Conservation (phyloP, 345 rosid genomes). For the Hirschfeldia incana region DNA sequence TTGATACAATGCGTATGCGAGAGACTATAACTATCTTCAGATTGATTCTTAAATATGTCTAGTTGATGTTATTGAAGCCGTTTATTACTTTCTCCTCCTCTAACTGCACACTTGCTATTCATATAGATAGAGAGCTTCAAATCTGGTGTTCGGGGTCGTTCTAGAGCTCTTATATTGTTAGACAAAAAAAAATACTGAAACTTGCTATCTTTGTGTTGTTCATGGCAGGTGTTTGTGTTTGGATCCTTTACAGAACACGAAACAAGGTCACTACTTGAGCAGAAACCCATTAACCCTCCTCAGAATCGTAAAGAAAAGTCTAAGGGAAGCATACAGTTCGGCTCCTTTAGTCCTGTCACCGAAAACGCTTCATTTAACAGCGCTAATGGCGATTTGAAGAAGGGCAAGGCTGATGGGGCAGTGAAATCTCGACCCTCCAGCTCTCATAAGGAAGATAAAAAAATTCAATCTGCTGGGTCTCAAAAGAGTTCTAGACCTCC, state of each 20-base stretch:
- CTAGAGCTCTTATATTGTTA: not conserved
- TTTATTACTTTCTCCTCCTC: too few relatives aligned
- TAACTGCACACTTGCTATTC: not conserved
- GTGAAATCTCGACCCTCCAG: constrained; percentile 42
- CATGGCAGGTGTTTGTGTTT: constrained; percentile 59
- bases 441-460: constrained; percentile 37
- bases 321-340: constrained; percentile 52
- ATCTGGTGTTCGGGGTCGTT: not conserved
- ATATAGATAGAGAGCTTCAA: not conserved
- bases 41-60: not conserved
- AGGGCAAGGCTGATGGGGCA: constrained; percentile 39
- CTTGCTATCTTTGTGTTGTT: constrained; percentile 3
- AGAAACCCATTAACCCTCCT: constrained; percentile 38
- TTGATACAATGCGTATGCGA: not conserved
- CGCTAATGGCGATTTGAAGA: constrained; percentile 39
- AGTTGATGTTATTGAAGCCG: not conserved
- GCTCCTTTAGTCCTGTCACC: constrained; percentile 47
- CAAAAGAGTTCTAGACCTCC: constrained; percentile 33
- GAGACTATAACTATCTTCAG: not conserved
- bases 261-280: constrained; percentile 57
- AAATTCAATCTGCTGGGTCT: not conserved
- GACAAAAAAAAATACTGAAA: not conserved
- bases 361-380: constrained; percentile 44
- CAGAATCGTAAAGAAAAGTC: constrained; percentile 46
- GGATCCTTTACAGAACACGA: constrained; percentile 95